Conservation (phyloP, 2,329 filamentous ascomycete species). For the Parastagonospora avenae region DNA sequence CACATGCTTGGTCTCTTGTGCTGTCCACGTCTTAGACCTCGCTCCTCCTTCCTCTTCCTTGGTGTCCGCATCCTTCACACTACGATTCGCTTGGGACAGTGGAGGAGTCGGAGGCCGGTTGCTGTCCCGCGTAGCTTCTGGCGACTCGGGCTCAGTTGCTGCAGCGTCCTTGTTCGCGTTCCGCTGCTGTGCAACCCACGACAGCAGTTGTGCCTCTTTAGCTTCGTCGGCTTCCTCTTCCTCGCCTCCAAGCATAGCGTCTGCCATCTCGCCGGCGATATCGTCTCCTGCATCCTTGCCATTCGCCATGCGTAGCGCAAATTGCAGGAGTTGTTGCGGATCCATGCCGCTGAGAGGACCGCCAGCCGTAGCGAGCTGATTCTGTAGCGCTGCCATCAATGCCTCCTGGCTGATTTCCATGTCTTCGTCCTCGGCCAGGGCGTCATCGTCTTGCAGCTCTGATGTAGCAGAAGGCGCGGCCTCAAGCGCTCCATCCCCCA, state of each 20-base stretch:
- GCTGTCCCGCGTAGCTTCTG: conserved; percentile 9
- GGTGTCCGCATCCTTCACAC: conserved; percentile 10
- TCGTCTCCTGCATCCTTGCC: conserved; percentile 50
- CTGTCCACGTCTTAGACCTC: conserved; percentile 6
- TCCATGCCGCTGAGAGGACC: conserved; percentile 49
- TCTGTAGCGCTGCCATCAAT: conserved; percentile 44
- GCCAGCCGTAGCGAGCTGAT: conserved; percentile 39
- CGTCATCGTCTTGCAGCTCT: conserved; percentile 17
- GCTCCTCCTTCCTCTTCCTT: conserved; percentile 4
- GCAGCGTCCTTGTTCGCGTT: conserved; percentile 20
- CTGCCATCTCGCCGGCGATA: conserved; percentile 50
- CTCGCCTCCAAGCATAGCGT: conserved; percentile 46
- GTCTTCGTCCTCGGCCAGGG: conserved; percentile 20
- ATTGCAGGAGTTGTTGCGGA: conserved; percentile 49
- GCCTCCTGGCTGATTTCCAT: conserved; percentile 45
- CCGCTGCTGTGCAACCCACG: conserved; percentile 41
- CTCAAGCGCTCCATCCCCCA: conserved; percentile 5
- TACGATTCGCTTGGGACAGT: conserved; percentile 28
- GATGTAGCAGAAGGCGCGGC: conserved; percentile 15
- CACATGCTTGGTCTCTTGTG: conserved; percentile 4
- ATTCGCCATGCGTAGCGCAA: conserved; percentile 52
- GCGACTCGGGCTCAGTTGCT: conserved; percentile 10
- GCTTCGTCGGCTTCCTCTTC: conserved; percentile 38
- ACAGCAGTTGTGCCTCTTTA: conserved; percentile 36
- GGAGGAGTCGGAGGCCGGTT: conserved; percentile 28